phyloP scores from a whole-genome alignment of 768 basidiomycete species.

The Grammothele lineata region DNA sequence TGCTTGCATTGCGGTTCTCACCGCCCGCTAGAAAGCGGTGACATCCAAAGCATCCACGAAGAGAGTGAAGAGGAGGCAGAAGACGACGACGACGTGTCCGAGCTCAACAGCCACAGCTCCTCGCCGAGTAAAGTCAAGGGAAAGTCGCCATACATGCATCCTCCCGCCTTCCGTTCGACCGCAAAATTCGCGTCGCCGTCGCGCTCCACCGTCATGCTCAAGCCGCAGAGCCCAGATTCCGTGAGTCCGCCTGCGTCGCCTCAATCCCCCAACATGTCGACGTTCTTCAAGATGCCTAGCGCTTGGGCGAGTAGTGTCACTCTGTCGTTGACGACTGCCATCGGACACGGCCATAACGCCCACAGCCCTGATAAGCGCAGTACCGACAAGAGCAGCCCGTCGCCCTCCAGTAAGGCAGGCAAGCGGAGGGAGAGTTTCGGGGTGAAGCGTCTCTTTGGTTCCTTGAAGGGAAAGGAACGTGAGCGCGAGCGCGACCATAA shows the following conservation, averaged over 20 bases:
- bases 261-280: slow-evolving; percentile 7
- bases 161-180: neutral
- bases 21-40: slow-evolving; percentile 9
- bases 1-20: slow-evolving; percentile 22
- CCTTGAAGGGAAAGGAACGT: slow-evolving; percentile 23
- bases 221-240: slow-evolving; percentile 7
- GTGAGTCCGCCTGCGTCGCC: slow-evolving; percentile 12
- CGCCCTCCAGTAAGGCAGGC: slow-evolving; percentile 26
- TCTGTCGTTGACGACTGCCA: slow-evolving; percentile 10
- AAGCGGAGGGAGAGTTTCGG: slow-evolving; percentile 36
- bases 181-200: neutral
- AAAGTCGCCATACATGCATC: slow-evolving; percentile 10
- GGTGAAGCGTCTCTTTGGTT: slow-evolving; percentile 18
- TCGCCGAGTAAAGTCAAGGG: slow-evolving; percentile 1
- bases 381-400: slow-evolving; percentile 3
- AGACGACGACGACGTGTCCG: neutral
- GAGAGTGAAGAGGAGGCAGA: slow-evolving; percentile 1
- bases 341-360: neutral
- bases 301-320: slow-evolving; percentile 20
- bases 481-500: slow-evolving; percentile 13
- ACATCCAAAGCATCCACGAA: slow-evolving; percentile 7
- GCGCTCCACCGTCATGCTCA: neutral
- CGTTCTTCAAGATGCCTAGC: slow-evolving; percentile 15
- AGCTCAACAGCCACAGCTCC: neutral
- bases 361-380: too few relatives aligned